Base-by-base conservation (phyloP, 495 filamentous ascomycete species). In the Xylaria palmicola region DNA sequence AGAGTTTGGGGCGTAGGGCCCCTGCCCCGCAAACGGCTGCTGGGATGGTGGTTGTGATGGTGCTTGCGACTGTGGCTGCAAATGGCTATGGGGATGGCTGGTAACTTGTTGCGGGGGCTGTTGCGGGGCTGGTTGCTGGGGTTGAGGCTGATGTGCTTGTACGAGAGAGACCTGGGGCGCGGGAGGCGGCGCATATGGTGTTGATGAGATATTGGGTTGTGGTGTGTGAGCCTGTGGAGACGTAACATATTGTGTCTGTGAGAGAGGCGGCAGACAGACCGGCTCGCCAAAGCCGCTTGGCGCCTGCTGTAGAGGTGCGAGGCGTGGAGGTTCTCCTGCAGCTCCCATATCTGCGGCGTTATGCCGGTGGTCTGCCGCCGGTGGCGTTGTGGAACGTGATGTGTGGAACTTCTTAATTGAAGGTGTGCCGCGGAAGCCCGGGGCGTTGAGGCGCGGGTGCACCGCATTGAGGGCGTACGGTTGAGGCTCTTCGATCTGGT, bases 391-490 rank as follows among this genome's bases (percentile, higher is more conserved):
- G 19, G 60, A 39, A 8, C 50, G 52, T 27, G 52, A 13, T 5
- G 60, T 44, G 22, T 57, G 60, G 32, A 62, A 62, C 47, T 62
- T 62, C 36, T 62, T 62, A 22, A 62, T 62, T 5, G 36, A 49
- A 12, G 43, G 41, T 34, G 65, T 65, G 36, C 62, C 58, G 30
- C 63, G 64, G 12, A 64, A 27, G 3, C 34, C 52, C 26, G 61
- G 65, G 12, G 59, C 64, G 45, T 53, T 69, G 1, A 65, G 62
- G 13, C 62, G 66, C 0, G 69, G 69, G 37, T 69, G 69, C 32
- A 72, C 61, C 7, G 66, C 59, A 40, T 40, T 62, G n/a, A 72
- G 67, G 3, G 67, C 69, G n/a, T 72, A 67, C 4, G 69, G 69
- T 17, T 72, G 69, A 6, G 69, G 69, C 44, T 72, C 69, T 27